A percentile compares a stretch with the other conserved stretches of the same genome.
phyloP scores from a whole-genome alignment of 2,329 filamentous ascomycete species.

The Ophiostoma australiae region DNA sequence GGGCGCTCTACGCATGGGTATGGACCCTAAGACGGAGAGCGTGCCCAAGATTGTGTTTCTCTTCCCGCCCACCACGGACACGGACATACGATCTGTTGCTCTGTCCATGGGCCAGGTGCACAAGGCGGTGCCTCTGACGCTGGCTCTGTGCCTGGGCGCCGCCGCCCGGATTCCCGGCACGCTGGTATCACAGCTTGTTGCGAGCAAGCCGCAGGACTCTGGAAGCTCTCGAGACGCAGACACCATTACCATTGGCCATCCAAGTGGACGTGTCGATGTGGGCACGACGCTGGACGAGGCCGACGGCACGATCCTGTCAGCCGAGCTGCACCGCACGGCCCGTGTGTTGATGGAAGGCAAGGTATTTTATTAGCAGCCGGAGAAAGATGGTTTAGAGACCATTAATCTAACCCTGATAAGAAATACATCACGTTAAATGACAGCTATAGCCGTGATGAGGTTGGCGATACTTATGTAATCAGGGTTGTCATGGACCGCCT shows the following conservation, averaged over 20 bases:
- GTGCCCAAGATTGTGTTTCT: slow-evolving; percentile 46
- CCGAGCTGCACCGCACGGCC: slow-evolving; percentile 45
- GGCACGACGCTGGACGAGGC: slow-evolving; percentile 36
- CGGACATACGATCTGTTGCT: slow-evolving; percentile 43
- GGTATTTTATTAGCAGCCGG: slow-evolving; percentile 38
- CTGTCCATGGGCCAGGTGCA: slow-evolving; percentile 45
- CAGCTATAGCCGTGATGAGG: neutral
- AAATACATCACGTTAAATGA: neutral
- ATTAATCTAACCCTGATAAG: no score
- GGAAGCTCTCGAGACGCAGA: neutral
- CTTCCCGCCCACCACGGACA: slow-evolving; percentile 30
- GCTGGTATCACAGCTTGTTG: slow-evolving; percentile 36
- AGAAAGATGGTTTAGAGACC: no score
- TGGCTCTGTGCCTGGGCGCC: slow-evolving; percentile 40
- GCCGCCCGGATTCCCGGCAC: slow-evolving; percentile 41
- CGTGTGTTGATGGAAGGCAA: slow-evolving; percentile 47
- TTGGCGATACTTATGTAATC: neutral
- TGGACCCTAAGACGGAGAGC: slow-evolving; percentile 37
- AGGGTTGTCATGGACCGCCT: neutral
- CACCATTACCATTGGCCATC: slow-evolving; percentile 39
- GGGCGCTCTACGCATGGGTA: slow-evolving; percentile 39
- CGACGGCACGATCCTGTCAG: slow-evolving; percentile 41
- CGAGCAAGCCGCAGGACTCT: neutral
- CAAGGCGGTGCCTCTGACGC: slow-evolving; percentile 41
- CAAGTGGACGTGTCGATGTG: slow-evolving; percentile 45